Evolutionary conservation across 2,329 filamentous ascomycete species (phyloP).

Genomic region (Chrysoporthe austroafricana): DNA sequence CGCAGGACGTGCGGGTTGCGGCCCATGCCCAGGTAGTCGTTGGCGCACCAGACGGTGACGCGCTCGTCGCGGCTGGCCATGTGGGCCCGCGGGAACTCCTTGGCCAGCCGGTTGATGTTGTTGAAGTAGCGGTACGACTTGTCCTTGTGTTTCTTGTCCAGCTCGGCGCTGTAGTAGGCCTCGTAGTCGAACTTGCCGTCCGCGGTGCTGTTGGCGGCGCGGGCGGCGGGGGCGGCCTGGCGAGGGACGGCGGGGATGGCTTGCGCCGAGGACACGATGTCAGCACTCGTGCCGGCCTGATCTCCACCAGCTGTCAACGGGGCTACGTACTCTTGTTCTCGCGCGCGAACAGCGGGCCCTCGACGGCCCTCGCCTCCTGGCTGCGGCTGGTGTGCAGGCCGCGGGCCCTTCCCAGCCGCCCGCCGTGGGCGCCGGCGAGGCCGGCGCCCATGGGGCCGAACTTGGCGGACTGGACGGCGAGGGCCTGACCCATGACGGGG

Average conservation of each 20-base stretch:
- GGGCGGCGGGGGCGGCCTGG: constrained; percentile 36
- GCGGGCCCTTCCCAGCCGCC: constrained; percentile 66
- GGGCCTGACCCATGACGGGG: constrained; percentile 97
- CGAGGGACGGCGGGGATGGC: constrained; percentile 40
- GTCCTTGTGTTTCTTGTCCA: constrained; percentile 99
- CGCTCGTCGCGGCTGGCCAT: constrained; percentile 81
- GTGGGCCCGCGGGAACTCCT: constrained; percentile 94
- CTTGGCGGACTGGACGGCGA: constrained; percentile 79
- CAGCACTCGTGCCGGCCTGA: constrained; percentile 14
- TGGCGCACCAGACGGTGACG: constrained; percentile 98
- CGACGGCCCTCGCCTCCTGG: constrained; percentile 78
- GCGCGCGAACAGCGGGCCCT: constrained; percentile 55
- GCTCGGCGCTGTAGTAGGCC: constrained; percentile 80
- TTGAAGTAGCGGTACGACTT: constrained; percentile 99
- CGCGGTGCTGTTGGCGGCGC: constrained; percentile 31
- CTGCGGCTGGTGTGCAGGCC: constrained; percentile 76
- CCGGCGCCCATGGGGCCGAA: constrained; percentile 47
- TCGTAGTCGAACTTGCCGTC: constrained; percentile 84
- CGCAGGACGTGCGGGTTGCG: constrained; percentile 84
- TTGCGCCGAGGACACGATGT: constrained; percentile 36
- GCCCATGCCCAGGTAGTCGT: constrained; percentile 98
- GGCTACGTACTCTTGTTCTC: constrained; percentile 52
- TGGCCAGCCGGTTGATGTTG: constrained; percentile 98
- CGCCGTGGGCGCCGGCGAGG: constrained; percentile 45
- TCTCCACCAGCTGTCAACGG: not conserved